These are phyloP conservation scores for Debaryomyces castellii DNA, from an alignment of 805 yeast genomes.

Conservation along the genomic window DNA sequence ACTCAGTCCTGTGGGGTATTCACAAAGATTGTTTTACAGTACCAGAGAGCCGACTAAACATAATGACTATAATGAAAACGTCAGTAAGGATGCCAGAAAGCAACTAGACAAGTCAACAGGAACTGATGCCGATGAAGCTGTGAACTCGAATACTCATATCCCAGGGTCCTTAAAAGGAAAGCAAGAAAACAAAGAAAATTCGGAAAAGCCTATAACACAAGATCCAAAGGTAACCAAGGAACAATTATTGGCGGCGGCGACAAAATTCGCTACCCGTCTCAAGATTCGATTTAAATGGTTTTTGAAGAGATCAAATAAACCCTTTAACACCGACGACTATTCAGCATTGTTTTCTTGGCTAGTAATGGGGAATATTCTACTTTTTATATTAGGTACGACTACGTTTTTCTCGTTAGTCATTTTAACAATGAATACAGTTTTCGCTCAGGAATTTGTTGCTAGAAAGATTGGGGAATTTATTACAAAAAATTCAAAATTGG, in stretches of 20 bases:
- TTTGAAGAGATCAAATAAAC: conserved; percentile 71
- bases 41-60: background rate
- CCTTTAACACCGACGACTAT: conserved; percentile 89
- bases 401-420: conserved; percentile 83
- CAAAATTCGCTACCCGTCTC: conserved; percentile 26
- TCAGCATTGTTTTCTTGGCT: conserved; percentile 92
- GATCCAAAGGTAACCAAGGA: conserved; percentile 17
- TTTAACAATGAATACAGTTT: conserved; percentile 75
- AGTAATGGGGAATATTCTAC: conserved; percentile 77
- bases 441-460: conserved; percentile 88
- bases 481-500: conserved; percentile 77
- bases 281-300: conserved; percentile 62
- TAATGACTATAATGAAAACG: background rate
- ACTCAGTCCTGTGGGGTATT: background rate
- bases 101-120: background rate
- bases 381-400: conserved; percentile 85
- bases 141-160: background rate
- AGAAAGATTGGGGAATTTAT: conserved; percentile 75
- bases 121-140: background rate
- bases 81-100: background rate
- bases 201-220: background rate
- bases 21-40: background rate
- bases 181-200: background rate
- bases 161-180: background rate
- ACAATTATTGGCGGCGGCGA: conserved; percentile 26